Evolutionary conservation across 805 yeast genomes (phyloP).

Genomic region (Candida pini): DNA sequence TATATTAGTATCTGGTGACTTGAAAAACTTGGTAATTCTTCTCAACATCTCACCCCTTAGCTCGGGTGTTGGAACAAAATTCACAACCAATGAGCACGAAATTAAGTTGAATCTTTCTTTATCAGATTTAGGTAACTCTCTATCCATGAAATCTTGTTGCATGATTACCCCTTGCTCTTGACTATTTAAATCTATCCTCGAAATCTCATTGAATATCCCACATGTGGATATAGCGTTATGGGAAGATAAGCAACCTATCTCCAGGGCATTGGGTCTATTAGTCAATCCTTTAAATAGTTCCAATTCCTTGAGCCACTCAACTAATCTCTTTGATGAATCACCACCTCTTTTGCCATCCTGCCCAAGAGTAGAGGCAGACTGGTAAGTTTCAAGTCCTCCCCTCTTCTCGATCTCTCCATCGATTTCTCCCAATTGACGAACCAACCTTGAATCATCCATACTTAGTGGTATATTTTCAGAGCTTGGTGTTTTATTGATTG

Average conservation of each 20-base stretch:
- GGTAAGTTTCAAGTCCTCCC: conserved; percentile 81
- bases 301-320: conserved; percentile 59
- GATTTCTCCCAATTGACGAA: conserved; percentile 42
- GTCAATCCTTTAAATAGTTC: conserved; percentile 3
- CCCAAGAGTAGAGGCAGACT: conserved; percentile 80
- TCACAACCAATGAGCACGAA: conserved; percentile 82
- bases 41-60: conserved; percentile 75
- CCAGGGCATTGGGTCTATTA: conserved; percentile 45
- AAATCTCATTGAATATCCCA: conserved; percentile 44
- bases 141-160: conserved; percentile 80
- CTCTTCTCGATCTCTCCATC: conserved; percentile 54
- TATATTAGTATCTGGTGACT: conserved; percentile 24
- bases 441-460: conserved; percentile 9
- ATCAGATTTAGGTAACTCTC: conserved; percentile 49
- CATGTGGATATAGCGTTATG: conserved; percentile 61
- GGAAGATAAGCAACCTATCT: conserved; percentile 77
- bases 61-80: conserved; percentile 72
- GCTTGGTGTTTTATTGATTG: conserved; percentile 22
- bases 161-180: conserved; percentile 59
- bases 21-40: conserved; percentile 53
- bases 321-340: conserved; percentile 77
- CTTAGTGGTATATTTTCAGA: conserved; percentile 8
- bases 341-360: conserved; percentile 79
- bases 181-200: conserved; percentile 74
- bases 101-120: conserved; percentile 54